These are phyloP conservation scores for Fusarium euwallaceae DNA, from an alignment of 2,329 filamentous ascomycete genomes.

Conservation along the genomic window DNA sequence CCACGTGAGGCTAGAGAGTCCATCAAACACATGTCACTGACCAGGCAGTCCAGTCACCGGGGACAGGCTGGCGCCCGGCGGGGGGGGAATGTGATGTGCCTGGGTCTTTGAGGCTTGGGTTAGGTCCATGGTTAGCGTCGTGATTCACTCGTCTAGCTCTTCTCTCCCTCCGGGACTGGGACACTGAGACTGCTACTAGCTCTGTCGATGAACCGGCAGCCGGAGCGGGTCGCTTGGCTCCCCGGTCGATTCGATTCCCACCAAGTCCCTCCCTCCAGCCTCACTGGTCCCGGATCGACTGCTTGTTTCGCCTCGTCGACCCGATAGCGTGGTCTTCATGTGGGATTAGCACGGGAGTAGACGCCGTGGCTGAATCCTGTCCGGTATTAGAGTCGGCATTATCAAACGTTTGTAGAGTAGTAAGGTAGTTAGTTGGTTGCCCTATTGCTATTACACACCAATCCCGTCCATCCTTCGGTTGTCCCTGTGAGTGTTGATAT, in stretches of 20 bases:
- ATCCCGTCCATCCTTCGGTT: neutral
- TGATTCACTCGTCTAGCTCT: neutral
- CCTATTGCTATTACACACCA: neutral
- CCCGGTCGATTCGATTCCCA: neutral
- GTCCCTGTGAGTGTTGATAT: neutral
- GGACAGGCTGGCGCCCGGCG: neutral
- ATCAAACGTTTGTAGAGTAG: neutral
- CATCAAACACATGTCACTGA: neutral
- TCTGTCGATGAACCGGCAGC: neutral
- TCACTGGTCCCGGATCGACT: neutral
- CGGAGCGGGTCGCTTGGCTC: constrained; percentile 1
- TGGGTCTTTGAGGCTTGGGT: neutral
- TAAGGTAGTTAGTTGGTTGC: neutral
- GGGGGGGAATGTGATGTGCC: neutral
- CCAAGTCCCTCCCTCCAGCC: neutral
- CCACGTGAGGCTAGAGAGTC: neutral
- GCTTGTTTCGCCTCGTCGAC: neutral
- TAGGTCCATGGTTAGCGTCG: neutral
- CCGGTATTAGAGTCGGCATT: constrained; percentile 8
- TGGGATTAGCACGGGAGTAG: constrained; percentile 17
- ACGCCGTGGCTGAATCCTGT: constrained; percentile 18
- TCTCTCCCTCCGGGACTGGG: neutral
- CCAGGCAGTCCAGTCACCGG: neutral
- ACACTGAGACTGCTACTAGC: neutral
- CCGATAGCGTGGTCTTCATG: neutral